phyloP scores from a whole-genome alignment of 345 rosid genomes.

The Pugionium dolabratum region DNA sequence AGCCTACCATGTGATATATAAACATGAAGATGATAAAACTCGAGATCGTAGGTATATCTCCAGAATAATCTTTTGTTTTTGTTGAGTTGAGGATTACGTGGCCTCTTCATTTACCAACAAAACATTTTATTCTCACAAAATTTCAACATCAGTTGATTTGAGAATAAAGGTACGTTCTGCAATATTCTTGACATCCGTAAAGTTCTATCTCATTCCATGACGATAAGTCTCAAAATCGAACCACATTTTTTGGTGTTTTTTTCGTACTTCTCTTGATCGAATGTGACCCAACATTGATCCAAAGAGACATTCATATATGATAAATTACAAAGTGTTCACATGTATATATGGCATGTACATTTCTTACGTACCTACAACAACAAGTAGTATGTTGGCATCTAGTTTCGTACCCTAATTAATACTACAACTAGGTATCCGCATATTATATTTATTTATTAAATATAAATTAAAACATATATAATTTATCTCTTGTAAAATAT shows the following conservation, averaged over 20 bases:
- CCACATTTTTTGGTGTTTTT: neutral
- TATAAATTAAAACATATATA: too few relatives aligned
- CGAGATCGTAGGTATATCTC: constrained; percentile 27
- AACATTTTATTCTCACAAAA: constrained; percentile 6
- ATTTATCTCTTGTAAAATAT: too few relatives aligned
- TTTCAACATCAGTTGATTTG: constrained; percentile 13
- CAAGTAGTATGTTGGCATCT: neutral
- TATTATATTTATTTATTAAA: too few relatives aligned
- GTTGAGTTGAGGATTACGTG: constrained; percentile 20
- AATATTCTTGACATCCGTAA: constrained; percentile 19
- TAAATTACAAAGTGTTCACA: constrained; percentile 8
- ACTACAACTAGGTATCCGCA: too few relatives aligned
- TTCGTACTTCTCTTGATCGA: neutral
- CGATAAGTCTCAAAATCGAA: constrained; percentile 20
- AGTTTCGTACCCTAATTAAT: too few relatives aligned
- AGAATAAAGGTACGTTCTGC: constrained; percentile 16
- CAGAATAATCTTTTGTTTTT: neutral
- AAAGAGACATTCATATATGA: constrained; percentile 21
- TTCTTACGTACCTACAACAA: constrained; percentile 6
- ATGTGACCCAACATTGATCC: constrained; percentile 27
- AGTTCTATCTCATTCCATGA: constrained; percentile 36
- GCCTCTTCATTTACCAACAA: constrained; percentile 12
- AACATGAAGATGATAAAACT: constrained; percentile 10
- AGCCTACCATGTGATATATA: neutral
- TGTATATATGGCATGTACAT: constrained; percentile 11